These are phyloP conservation scores for Apiotrichum laibachii DNA, from an alignment of 1,284 basidiomycete species.

Conservation along the genomic window DNA sequence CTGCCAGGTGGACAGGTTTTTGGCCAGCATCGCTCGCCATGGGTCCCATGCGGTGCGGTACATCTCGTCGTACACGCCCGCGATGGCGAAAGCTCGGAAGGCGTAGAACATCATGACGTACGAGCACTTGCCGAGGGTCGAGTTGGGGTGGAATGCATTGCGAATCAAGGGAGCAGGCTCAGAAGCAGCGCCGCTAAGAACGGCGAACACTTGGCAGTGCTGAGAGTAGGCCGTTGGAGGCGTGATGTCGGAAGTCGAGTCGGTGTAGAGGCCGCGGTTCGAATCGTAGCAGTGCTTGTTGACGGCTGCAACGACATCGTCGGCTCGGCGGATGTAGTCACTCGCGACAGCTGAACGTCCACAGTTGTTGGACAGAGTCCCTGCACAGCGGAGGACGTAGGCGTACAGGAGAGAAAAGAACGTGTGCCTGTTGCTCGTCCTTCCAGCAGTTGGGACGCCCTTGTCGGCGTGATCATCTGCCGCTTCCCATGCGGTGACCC, in stretches of 20 bases:
- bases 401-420: constrained; percentile 36
- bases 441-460: constrained; percentile 30
- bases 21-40: constrained; percentile 28
- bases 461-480: constrained; percentile 27
- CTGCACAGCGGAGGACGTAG: constrained; percentile 22
- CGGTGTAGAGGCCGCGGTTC: constrained; percentile 30
- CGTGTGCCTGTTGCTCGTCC: constrained; percentile 28
- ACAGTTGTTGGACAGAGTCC: constrained; percentile 17
- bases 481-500: constrained; percentile 26
- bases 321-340: constrained; percentile 24
- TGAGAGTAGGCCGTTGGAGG: constrained; percentile 22
- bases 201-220: constrained; percentile 34
- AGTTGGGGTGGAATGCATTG: constrained; percentile 11
- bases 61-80: constrained; percentile 23
- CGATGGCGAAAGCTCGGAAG: constrained; percentile 29
- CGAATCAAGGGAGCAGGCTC: constrained; percentile 13
- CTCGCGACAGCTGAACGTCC: constrained; percentile 21
- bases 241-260: constrained; percentile 23
- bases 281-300: constrained; percentile 31
- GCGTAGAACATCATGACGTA: constrained; percentile 36
- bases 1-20: constrained; percentile 33
- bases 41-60: constrained; percentile 16
- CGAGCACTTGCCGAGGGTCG: constrained; percentile 24
- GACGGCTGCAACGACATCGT: constrained; percentile 20
- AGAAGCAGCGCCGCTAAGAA: constrained; percentile 17